A percentile compares a stretch with the other conserved stretches of the same genome.
phyloP scores from a whole-genome alignment of 371 early-diverging fungal species.

The Cokeromyces recurvatus region DNA sequence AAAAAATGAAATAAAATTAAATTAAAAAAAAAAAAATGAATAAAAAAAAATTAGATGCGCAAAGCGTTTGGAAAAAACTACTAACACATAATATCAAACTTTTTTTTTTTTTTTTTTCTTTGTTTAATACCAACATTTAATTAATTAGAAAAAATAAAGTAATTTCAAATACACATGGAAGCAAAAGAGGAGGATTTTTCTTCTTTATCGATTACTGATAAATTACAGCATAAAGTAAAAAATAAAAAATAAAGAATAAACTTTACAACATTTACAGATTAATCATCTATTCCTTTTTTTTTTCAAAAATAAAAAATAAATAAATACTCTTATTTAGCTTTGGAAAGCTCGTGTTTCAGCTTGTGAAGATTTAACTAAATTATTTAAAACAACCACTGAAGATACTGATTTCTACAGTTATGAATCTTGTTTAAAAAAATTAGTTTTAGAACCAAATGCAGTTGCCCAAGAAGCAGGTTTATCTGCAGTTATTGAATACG shows the following conservation, averaged over 20 bases:
- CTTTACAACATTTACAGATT: too few species aligned
- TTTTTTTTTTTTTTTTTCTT: too few species aligned
- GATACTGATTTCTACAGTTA: slow-evolving; percentile 69
- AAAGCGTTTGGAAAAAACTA: too few species aligned
- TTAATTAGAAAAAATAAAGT: too few species aligned
- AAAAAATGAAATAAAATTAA: not conserved
- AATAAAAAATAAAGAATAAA: slow-evolving; percentile 10
- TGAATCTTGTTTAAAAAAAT: slow-evolving; percentile 69
- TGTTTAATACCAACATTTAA: too few species aligned
- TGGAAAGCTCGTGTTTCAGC: slow-evolving; percentile 94
- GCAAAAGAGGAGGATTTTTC: slow-evolving; percentile 70
- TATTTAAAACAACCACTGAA: slow-evolving; percentile 57
- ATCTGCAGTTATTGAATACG: slow-evolving; percentile 66
- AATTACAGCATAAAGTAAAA: slow-evolving; percentile 69
- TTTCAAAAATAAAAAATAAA: too few species aligned
- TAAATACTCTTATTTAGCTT: slow-evolving; percentile 56
- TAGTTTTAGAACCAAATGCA: slow-evolving; percentile 83
- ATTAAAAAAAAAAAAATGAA: too few species aligned
- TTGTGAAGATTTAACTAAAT: slow-evolving; percentile 76
- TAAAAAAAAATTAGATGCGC: too few species aligned
- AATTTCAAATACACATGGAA: too few species aligned
- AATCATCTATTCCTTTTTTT: too few species aligned
- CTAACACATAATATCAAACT: too few species aligned
- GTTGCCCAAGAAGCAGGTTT: slow-evolving; percentile 92
- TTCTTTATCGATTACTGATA: slow-evolving; percentile 59